Evolutionary conservation across 1,139 yeast species (phyloP), one percentile per base, ranked within the genome.

Genomic region (Candida smagusa): DNA sequence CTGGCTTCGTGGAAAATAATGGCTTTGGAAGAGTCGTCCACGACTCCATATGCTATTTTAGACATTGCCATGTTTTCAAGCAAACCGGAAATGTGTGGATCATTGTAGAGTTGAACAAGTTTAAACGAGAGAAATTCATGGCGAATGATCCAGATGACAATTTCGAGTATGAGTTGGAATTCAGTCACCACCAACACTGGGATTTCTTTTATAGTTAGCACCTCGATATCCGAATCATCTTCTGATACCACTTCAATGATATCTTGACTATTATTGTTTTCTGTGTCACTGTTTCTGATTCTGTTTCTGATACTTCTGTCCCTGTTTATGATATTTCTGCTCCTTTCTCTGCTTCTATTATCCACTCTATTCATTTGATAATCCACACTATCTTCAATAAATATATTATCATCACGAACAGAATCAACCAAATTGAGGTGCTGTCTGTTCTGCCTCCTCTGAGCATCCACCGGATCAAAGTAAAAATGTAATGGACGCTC

Each of bases 1-100:
- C 42, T 40, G 61, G 70, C 35, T 71, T 46, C 7, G 63, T 50
- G 7, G 40, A 71, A 69, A 2, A 60, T 32, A 11, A 50, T 40
- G 11, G 52, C 44, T 23, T 46, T 49, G 1, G 45, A 40, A 2
- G 48, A 48, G 3, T 36, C 22, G 9, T 13, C 16, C 6, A 12
- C 31, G 12, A n/a, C 36, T 12, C 30, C 28, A 21, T 30, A 33
- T 2, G 58, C 43, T 11, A 55, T 40, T 19, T 50, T 48, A 2
- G 54, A 39, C 1, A 43, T 34, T 0, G 61, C 53, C 12, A 59
- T 45, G 12, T 48, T 43, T 21, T 53, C 52, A 12, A 71, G 44
- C n/a, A 61, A 41, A 4, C 37, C 24, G 6, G 53, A 46, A 1
- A 72, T 50, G 1, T 37, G 33, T 1, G 40, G 34, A 31, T 65